phyloP scores from a whole-genome alignment of 306 rosid genomes.

The Crataegus laevigata region DNA sequence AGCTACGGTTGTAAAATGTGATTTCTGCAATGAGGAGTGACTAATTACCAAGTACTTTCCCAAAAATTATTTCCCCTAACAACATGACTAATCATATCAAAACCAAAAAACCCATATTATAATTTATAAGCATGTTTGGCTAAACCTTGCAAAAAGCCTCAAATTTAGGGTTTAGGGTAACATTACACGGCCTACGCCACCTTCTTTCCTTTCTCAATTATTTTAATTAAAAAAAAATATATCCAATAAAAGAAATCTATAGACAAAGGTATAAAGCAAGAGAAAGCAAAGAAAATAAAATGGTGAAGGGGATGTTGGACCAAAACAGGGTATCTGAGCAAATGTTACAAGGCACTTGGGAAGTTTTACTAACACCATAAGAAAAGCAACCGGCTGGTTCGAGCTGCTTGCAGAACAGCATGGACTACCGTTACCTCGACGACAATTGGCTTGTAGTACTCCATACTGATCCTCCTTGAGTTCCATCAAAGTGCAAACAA shows the following conservation, averaged over 20 bases:
- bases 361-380: background rate
- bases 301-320: background rate
- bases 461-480: background rate
- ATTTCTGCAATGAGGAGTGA: too few relatives aligned
- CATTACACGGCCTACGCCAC: background rate
- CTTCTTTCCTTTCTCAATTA: background rate
- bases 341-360: background rate
- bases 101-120: background rate
- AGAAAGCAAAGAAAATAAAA: background rate
- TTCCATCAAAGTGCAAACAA: conserved; percentile 3
- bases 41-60: too few relatives aligned
- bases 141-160: background rate
- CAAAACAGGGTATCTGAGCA: background rate
- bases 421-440: background rate
- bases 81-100: background rate
- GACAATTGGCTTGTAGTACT: background rate
- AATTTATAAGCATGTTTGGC: background rate
- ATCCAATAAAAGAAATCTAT: conserved; percentile 17
- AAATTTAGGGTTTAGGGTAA: background rate
- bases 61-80: background rate
- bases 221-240: background rate
- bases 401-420: background rate
- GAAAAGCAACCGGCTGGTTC: background rate
- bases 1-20: background rate
- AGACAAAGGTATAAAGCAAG: background rate